These are phyloP conservation scores for Pythium vanterpoolii DNA, from an alignment of 352 stramenopile genomes.

Conservation along the genomic window DNA sequence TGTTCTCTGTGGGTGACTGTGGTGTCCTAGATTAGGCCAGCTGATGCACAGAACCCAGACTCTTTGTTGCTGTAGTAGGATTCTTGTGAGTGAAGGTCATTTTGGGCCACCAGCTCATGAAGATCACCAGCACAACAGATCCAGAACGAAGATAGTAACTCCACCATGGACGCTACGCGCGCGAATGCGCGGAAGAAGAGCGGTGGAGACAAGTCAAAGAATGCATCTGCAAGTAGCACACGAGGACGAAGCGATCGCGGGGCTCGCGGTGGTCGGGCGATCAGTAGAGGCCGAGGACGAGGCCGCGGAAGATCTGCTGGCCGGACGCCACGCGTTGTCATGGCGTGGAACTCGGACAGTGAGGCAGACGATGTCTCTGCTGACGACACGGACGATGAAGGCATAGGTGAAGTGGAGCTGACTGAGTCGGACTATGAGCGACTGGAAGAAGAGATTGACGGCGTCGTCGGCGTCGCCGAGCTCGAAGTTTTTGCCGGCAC, in stretches of 20 bases:
- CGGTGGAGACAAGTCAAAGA: slow-evolving; percentile 4
- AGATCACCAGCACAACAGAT: slow-evolving; percentile 4
- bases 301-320: slow-evolving; percentile 3
- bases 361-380: background rate
- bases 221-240: background rate
- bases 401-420: background rate
- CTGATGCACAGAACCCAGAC: background rate
- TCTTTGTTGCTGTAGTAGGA: background rate
- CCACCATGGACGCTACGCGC: background rate
- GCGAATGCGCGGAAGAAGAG: slow-evolving; percentile 1
- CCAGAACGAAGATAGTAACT: background rate
- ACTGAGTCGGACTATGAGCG: slow-evolving; percentile 20
- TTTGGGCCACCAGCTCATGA: background rate
- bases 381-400: background rate
- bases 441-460: slow-evolving; percentile 21
- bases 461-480: slow-evolving; percentile 15
- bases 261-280: slow-evolving; percentile 1
- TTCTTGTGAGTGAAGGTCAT: slow-evolving; percentile 23
- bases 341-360: slow-evolving; percentile 7
- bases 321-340: background rate
- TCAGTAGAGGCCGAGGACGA: slow-evolving; percentile 17
- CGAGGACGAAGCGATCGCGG: slow-evolving; percentile 2
- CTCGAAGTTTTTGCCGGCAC: slow-evolving; percentile 21
- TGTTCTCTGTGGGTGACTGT: background rate
- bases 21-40: background rate